A percentile compares a stretch with the other conserved stretches of the same genome.
Evolutionary conservation across 1,284 basidiomycete species (phyloP).

Genomic region (Puccinia brachypodii): DNA sequence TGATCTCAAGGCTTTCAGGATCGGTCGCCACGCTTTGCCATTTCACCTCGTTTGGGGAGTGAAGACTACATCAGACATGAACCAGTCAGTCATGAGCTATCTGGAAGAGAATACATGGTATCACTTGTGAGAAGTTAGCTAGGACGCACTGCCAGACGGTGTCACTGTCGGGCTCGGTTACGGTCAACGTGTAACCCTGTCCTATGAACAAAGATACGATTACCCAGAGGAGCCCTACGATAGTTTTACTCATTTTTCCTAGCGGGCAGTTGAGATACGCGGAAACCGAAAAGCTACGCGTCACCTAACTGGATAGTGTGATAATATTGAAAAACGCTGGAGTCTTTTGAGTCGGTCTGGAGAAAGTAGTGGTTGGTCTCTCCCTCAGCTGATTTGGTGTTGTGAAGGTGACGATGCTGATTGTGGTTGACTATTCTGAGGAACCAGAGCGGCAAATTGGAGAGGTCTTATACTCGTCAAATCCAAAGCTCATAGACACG

Average conservation of each 20-base stretch:
- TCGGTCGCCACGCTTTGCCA: conserved; percentile 43
- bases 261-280: background rate
- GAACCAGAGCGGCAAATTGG: background rate
- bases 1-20: conserved; percentile 31
- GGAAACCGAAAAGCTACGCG: background rate
- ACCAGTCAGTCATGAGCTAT: background rate
- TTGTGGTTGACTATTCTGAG: background rate
- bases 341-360: background rate
- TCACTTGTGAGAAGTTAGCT: background rate
- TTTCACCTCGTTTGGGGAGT: conserved; percentile 17
- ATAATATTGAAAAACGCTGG: background rate
- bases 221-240: background rate
- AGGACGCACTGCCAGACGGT: conserved; percentile 41
- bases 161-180: conserved; percentile 22
- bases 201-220: conserved; percentile 10
- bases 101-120: background rate
- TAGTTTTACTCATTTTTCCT: background rate
- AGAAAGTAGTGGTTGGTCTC: background rate
- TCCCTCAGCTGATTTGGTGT: background rate
- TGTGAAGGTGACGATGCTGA: background rate
- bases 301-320: background rate
- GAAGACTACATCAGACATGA: background rate
- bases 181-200: conserved; percentile 5
- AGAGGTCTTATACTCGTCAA: conserved; percentile 9
- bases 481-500: background rate